Conservation (phyloP, 129 eudicot species). For the Saussurea involucrata region DNA sequence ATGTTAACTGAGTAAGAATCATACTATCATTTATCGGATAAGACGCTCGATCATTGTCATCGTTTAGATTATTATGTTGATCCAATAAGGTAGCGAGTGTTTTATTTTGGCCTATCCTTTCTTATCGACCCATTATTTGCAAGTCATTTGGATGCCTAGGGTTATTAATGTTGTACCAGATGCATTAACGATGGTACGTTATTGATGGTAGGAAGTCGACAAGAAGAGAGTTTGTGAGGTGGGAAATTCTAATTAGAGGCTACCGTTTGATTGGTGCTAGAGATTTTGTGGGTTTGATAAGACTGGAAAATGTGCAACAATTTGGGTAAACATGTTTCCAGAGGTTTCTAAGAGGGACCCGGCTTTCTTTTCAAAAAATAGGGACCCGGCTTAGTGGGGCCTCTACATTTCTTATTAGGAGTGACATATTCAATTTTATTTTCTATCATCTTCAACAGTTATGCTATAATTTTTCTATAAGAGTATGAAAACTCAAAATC, state of each 20-base stretch:
- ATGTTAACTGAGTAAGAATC: too few species aligned
- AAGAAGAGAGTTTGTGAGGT: not conserved
- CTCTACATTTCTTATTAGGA: not conserved
- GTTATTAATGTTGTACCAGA: not conserved
- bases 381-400: constrained; percentile 1
- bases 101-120: too few species aligned
- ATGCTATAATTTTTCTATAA: too few species aligned
- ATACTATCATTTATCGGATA: too few species aligned
- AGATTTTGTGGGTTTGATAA: constrained; percentile 20
- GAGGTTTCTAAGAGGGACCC: constrained; percentile 25
- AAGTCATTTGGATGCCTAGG: too few species aligned
- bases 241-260: not conserved
- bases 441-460: too few species aligned
- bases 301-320: constrained; percentile 20
- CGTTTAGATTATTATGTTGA: too few species aligned
- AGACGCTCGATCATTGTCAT: too few species aligned
- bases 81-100: too few species aligned
- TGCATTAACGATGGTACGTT: not conserved
- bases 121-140: too few species aligned
- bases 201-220: not conserved
- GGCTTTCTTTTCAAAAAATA: too few species aligned
- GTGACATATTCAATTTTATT: not conserved
- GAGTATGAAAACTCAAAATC: too few species aligned
- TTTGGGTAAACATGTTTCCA: constrained; percentile 2
- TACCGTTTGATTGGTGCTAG: constrained; percentile 21